phyloP scores from a whole-genome alignment of 768 basidiomycete genomes.

The Rubroboletus satanas region DNA sequence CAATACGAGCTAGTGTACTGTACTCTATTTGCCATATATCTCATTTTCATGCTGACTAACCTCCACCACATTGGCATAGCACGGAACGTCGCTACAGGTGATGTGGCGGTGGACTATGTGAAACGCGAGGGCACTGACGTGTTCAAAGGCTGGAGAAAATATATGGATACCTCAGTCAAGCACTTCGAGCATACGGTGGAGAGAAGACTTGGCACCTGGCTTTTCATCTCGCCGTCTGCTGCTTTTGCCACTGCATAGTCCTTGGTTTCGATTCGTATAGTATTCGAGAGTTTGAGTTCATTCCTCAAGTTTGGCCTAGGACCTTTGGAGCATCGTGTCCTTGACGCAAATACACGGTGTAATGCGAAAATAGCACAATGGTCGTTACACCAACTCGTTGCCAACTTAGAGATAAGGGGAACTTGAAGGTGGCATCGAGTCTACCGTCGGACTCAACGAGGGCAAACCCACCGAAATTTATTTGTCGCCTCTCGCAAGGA shows the following conservation, averaged over 20 bases:
- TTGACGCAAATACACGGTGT: background rate
- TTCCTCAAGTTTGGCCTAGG: background rate
- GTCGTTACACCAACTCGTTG: background rate
- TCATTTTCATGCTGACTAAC: too few species aligned
- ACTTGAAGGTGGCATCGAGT: background rate
- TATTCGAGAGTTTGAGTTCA: background rate
- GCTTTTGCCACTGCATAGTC: background rate
- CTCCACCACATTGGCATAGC: too few species aligned
- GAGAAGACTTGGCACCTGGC: background rate
- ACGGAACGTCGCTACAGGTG: too few species aligned
- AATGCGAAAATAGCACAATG: background rate
- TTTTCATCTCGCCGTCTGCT: background rate
- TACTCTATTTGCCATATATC: too few species aligned
- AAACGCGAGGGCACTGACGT: background rate
- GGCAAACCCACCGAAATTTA: conserved; percentile 1
- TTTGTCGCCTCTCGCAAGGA: conserved; percentile 54
- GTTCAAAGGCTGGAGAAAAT: conserved; percentile 13
- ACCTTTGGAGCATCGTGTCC: too few species aligned
- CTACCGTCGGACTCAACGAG: background rate
- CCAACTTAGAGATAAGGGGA: background rate
- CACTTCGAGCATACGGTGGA: conserved; percentile 9
- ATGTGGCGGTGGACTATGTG: too few species aligned
- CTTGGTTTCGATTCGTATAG: background rate
- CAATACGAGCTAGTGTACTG: too few species aligned
- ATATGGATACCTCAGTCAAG: conserved; percentile 20